These are phyloP conservation scores for Zostera marina DNA, from an alignment of 116 monocot species.

Conservation along the genomic window DNA sequence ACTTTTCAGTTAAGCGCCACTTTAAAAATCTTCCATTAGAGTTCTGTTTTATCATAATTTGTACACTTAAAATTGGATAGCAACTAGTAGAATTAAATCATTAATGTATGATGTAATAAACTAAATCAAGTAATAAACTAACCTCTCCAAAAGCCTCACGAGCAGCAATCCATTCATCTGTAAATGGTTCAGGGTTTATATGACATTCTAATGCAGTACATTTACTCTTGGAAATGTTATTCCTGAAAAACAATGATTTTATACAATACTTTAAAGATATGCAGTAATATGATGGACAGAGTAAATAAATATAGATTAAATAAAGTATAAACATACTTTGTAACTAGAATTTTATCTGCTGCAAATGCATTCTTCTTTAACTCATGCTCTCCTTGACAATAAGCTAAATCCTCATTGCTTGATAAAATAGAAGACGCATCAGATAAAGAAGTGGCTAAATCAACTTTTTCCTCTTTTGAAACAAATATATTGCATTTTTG, in stretches of 20 bases:
- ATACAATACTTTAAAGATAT: background rate
- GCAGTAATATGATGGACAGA: background rate
- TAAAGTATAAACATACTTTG: background rate
- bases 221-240: slow-evolving; percentile 4
- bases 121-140: background rate
- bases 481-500: background rate
- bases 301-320: background rate
- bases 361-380: background rate
- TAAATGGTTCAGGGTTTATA: slow-evolving; percentile 14
- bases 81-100: no score
- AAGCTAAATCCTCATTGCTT: background rate
- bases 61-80: no score
- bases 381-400: background rate
- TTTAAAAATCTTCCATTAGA: no score
- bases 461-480: background rate
- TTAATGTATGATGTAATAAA: background rate
- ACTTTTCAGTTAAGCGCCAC: no score
- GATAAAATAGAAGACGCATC: background rate
- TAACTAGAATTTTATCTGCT: background rate
- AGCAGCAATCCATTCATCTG: slow-evolving; percentile 22
- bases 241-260: background rate
- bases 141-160: slow-evolving; percentile 20
- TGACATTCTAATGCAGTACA: slow-evolving; percentile 1
- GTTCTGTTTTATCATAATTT: no score
- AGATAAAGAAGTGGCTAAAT: background rate